phyloP scores from a whole-genome alignment of 2,329 filamentous ascomycete genomes.

The Bisporella sp. region DNA sequence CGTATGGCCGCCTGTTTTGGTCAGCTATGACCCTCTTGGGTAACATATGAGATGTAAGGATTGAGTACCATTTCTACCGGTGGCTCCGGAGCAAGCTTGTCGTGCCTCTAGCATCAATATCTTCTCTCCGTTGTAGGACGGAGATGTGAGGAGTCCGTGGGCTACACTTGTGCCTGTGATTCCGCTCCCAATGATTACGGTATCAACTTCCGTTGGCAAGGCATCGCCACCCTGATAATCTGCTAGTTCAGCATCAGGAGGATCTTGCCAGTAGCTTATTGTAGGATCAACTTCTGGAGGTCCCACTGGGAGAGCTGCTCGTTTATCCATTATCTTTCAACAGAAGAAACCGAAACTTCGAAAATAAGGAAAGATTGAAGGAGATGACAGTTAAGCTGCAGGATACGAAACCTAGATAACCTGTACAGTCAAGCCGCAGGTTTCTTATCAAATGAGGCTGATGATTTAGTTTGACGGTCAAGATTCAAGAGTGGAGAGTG shows the following conservation, averaged over 20 bases:
- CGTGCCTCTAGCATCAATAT: conserved; percentile 31
- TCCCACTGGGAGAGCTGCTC: conserved; percentile 16
- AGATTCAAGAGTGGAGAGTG: conserved; percentile 2
- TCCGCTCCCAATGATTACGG: conserved; percentile 19
- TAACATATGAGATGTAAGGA: not conserved
- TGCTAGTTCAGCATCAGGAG: conserved; percentile 23
- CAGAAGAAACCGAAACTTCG: not conserved
- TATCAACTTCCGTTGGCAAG: conserved; percentile 10
- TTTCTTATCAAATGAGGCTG: too few species aligned
- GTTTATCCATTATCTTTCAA: conserved; percentile 12
- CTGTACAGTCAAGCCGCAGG: too few species aligned
- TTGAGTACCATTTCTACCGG: conserved; percentile 28
- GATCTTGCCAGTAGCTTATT: conserved; percentile 29
- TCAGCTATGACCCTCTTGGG: not conserved
- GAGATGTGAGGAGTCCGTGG: conserved; percentile 19
- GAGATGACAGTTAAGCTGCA: not conserved
- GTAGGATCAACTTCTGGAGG: conserved; percentile 26
- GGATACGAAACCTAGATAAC: not conserved
- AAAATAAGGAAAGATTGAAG: not conserved
- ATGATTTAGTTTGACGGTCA: too few species aligned
- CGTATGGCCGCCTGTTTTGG: conserved; percentile 25
- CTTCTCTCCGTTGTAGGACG: conserved; percentile 1
- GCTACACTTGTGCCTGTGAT: conserved; percentile 18
- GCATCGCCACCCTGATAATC: conserved; percentile 21
- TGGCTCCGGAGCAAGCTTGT: conserved; percentile 29